Base-by-base conservation (phyloP, 2,329 filamentous ascomycete species). In the Pseudodiploospora longispora region DNA sequence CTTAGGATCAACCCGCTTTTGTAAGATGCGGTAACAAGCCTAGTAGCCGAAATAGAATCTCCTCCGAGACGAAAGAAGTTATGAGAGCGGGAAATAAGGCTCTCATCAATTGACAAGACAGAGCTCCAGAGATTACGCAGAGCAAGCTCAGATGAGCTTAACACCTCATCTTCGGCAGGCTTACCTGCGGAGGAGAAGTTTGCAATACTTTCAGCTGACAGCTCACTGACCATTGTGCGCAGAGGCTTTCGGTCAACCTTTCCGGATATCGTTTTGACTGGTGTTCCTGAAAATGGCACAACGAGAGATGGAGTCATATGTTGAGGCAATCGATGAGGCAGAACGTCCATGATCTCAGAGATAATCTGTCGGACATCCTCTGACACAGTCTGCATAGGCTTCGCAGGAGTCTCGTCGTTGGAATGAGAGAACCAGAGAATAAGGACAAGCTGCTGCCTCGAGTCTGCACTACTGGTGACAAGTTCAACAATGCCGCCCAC, bases 11-110 rank as follows among this genome's bases (percentile, higher is more conserved):
- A 6, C 6, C 43, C 41, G 27, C 49, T 50, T 4, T 50, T 55
- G 41, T 63, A 56, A 2, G 63, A 63, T 30, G 55, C 55, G 1
- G 65, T 60, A 1, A 68, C 63, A 2, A 72, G 53, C 42, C 58
- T 64, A 66, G 71, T 72, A 0, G 69, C 68, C 3, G 58, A 56
- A 10, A 72, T 57, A 0, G 70, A 72, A 54, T 72, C 68, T 5
- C 70, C 67, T 2, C 67, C 67, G 1, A 70, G 57, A 0, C 55
- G 53, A 48, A 70, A 66, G 55, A 70, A 70, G 53, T 58, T 59
- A 47, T 65, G 60, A 3, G 57, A 19, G 19, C 19, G 19, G 19
- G 19, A 19, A 19, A 19, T 19, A 19, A 19, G 19, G 19, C 19
- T 19, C 19, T 19, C 19, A 19, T 19, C 19, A 19, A 19, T 19